These are phyloP conservation scores for Claviceps citrina DNA, from an alignment of 2,329 filamentous ascomycete genomes.

Conservation along the genomic window DNA sequence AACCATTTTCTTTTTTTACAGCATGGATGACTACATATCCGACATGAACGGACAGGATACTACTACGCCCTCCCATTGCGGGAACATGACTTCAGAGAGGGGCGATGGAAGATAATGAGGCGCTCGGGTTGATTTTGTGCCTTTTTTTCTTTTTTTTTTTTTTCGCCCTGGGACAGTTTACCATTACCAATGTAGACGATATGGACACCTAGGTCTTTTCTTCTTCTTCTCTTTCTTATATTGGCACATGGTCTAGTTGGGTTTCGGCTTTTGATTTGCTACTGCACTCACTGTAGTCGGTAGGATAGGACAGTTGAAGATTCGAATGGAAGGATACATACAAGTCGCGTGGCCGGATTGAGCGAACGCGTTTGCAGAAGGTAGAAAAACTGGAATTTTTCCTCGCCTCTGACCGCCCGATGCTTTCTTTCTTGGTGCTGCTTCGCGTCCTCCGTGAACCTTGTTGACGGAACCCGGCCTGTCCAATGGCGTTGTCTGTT, in stretches of 20 bases:
- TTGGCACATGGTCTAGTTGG: neutral
- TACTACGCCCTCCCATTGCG: neutral
- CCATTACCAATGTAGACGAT: neutral
- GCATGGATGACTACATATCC: constrained; percentile 3
- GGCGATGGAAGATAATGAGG: constrained; percentile 4
- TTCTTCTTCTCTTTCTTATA: neutral
- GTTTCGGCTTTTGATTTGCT: neutral
- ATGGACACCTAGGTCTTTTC: neutral
- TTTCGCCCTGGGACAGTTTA: neutral
- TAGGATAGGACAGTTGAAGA: neutral
- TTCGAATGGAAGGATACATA: neutral
- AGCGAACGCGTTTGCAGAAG: too few species aligned
- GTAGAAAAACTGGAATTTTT: too few species aligned
- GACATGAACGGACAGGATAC: constrained; percentile 6
- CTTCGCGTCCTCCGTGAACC: too few species aligned
- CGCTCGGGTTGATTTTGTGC: constrained; percentile 7
- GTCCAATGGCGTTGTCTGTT: too few species aligned
- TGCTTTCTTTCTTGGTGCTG: too few species aligned
- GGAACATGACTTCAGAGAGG: neutral
- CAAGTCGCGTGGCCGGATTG: too few species aligned
- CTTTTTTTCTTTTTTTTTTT: constrained; percentile 1
- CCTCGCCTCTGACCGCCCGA: too few species aligned
- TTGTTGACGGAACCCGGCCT: too few species aligned
- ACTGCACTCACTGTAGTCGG: neutral
- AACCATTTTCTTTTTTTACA: constrained; percentile 1